A percentile compares a stretch with the other conserved stretches of the same genome.
Evolutionary conservation across 1,139 yeast species (phyloP).

Genomic region (Blastobotrys buckinghamii): DNA sequence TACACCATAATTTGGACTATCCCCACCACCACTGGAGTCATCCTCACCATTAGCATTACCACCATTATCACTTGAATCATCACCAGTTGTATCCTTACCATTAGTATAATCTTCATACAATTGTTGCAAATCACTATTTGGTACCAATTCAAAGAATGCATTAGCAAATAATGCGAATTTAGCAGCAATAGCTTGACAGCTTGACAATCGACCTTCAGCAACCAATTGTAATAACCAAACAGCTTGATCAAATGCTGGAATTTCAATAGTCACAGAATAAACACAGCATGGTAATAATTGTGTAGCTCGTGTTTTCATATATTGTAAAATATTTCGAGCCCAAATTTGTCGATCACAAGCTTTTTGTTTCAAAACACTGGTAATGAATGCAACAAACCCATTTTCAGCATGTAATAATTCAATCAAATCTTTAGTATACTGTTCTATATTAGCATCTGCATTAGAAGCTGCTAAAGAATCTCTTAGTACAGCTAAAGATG

Average conservation of each 20-base stretch:
- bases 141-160: not conserved
- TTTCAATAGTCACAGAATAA: not conserved
- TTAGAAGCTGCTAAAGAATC: not conserved
- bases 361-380: not conserved
- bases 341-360: not conserved
- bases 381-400: constrained; percentile 1
- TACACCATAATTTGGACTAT: no score
- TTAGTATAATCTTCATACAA: not conserved
- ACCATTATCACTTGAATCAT: not conserved
- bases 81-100: not conserved
- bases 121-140: not conserved
- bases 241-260: not conserved
- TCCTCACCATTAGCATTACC: not conserved
- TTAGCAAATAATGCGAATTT: not conserved
- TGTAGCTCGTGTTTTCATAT: not conserved
- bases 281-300: not conserved
- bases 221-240: not conserved
- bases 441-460: not conserved
- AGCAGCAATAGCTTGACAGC: not conserved
- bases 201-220: not conserved
- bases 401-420: not conserved
- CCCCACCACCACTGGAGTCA: not conserved
- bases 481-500: not conserved
- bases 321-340: not conserved
- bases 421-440: not conserved